Evolutionary conservation across 208 protist species (phyloP), one percentile per base, ranked within the genome.

Genomic region (Entamoeba nuttalli): DNA sequence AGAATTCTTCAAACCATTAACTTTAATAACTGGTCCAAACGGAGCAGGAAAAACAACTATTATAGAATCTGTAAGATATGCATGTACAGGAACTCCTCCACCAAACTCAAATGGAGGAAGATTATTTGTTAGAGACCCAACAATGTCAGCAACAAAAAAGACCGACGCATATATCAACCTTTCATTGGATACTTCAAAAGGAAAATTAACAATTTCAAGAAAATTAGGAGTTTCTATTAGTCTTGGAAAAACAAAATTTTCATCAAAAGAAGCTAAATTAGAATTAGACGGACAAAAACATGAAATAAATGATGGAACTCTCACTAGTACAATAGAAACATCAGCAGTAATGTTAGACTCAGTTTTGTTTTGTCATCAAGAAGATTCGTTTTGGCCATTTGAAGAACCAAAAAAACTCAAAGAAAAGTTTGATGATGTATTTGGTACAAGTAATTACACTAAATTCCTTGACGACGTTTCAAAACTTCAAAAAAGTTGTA

Each of bases 61-160:
- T 53, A 96, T 96, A 93, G 95, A 96, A 96, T 84, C 95, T n/a
- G 52, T 96, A 48, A 96, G 95, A 30, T 96, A 84, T 96, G 95
- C 93, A 21, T 94, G 93, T 94, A 96, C 95, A 50, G 95, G 95
- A 4, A 95, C 50, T 9, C 19, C 62, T 51, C 95, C 95, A 35
- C 95, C 95, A 35, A n/a, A 41, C 17, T 3, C 30, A 35, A 95
- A 5, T n/a, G 15, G 44, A 25, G 73, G 95, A 41, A 5, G 5
- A 51, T 30, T 30, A 4, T 96, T 96, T 93, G 11, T 96, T 51
- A 95, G 95, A 93, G 95, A 96, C 71, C 11, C 95, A 44, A 96
- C 95, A 9, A n/a, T 94, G 5, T 35, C 53, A 69, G 93, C 52
- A 30, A 35, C 7, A 44, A 15, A n/a, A 35, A 19, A 21, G 93